These are phyloP conservation scores for Antrodiella citrinella DNA, from an alignment of 768 basidiomycete genomes.

Conservation along the genomic window DNA sequence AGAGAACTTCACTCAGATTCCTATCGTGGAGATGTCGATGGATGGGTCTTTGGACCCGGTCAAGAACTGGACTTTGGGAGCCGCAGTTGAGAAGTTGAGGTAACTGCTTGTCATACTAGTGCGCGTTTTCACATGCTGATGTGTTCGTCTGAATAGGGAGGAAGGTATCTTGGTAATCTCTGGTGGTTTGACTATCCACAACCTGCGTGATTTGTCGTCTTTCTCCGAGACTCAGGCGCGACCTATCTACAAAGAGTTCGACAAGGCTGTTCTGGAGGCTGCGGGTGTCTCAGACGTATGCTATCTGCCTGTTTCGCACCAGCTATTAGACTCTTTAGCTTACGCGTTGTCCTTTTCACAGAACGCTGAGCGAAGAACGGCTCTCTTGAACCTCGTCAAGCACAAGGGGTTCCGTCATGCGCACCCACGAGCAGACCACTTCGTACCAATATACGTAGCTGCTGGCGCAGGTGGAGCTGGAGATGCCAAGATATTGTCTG, in stretches of 20 bases:
- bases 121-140: conserved; percentile 3
- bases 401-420: conserved; percentile 58
- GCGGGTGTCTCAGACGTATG: conserved; percentile 43
- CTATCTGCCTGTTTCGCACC: no score
- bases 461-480: conserved; percentile 64
- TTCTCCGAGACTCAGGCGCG: conserved; percentile 44
- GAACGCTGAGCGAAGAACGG: conserved; percentile 47
- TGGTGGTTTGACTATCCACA: conserved; percentile 65
- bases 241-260: conserved; percentile 44
- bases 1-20: conserved; percentile 48
- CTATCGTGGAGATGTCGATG: conserved; percentile 66
- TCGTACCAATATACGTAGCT: conserved; percentile 71
- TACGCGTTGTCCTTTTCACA: no score
- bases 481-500: conserved; percentile 38
- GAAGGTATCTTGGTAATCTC: conserved; percentile 63
- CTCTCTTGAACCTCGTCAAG: conserved; percentile 42
- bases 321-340: no score
- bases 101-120: conserved; percentile 17
- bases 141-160: conserved; percentile 30
- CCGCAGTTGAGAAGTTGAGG: conserved; percentile 53
- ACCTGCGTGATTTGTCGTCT: conserved; percentile 44
- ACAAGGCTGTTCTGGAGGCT: conserved; percentile 51
- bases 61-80: conserved; percentile 58
- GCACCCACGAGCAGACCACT: conserved; percentile 77
- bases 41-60: conserved; percentile 51